These are phyloP conservation scores for Pichia paraexigua DNA, from an alignment of 805 yeast genomes.

Conservation along the genomic window DNA sequence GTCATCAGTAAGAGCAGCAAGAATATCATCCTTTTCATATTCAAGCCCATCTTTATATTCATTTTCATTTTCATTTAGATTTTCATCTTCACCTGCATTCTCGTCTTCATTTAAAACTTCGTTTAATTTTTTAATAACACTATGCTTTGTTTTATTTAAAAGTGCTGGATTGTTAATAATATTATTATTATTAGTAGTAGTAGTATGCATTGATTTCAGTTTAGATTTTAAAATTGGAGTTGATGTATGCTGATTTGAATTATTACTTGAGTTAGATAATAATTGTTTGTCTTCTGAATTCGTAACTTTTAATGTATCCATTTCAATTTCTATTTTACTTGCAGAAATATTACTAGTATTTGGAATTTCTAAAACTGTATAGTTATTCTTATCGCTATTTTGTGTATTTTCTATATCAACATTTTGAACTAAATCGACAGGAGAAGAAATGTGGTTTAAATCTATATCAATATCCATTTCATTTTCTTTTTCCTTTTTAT, in stretches of 20 bases:
- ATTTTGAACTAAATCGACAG: background rate
- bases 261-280: background rate
- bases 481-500: background rate
- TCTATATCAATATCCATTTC: background rate
- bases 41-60: background rate
- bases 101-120: background rate
- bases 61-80: background rate
- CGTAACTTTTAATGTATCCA: background rate
- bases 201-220: background rate
- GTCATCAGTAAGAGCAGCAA: background rate
- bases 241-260: background rate
- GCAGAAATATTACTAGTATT: conserved; percentile 11
- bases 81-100: background rate
- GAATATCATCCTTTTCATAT: background rate
- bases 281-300: background rate
- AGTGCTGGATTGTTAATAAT: background rate
- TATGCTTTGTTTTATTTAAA: background rate
- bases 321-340: conserved; percentile 5
- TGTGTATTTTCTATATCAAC: background rate
- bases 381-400: background rate
- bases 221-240: background rate
- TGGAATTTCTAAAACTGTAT: conserved; percentile 10
- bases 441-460: background rate
- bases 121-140: background rate
- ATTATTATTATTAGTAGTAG: too few relatives aligned